Conservation (phyloP, 1,284 basidiomycete genomes). For the Bjerkandera adusta region DNA sequence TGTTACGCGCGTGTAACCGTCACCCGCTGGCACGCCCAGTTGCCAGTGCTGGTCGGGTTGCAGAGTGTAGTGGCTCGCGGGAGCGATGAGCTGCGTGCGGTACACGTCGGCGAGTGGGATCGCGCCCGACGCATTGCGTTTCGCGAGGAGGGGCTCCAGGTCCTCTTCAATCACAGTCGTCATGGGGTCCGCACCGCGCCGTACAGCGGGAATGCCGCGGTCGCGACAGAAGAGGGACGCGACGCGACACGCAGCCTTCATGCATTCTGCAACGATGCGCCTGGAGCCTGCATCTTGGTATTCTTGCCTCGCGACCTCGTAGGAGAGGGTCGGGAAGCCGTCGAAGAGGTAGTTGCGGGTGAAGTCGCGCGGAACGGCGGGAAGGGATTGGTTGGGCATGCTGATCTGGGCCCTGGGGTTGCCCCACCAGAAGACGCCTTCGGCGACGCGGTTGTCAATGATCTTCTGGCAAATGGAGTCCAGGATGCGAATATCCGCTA, state of each 20-base stretch:
- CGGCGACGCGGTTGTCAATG: not conserved
- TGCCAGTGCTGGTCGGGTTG: conserved; percentile 65
- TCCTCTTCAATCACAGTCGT: conserved; percentile 21
- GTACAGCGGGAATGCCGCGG: conserved; percentile 62
- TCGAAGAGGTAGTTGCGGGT: conserved; percentile 36
- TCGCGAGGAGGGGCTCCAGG: conserved; percentile 24
- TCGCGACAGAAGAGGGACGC: conserved; percentile 75
- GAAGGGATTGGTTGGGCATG: conserved; percentile 19
- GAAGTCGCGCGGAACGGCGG: conserved; percentile 19
- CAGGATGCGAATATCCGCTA: conserved; percentile 6
- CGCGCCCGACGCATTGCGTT: conserved; percentile 41
- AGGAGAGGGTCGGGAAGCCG: conserved; percentile 59
- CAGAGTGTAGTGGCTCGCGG: conserved; percentile 44
- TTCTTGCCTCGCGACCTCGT: conserved; percentile 34
- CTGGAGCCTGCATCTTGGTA: conserved; percentile 41
- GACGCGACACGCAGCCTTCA: conserved; percentile 80
- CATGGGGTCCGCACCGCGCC: conserved; percentile 43
- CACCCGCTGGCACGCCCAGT: conserved; percentile 67
- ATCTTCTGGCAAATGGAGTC: conserved; percentile 11
- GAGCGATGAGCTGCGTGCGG: conserved; percentile 32
- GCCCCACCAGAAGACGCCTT: not conserved
- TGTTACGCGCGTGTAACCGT: conserved; percentile 84
- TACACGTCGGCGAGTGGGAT: conserved; percentile 38
- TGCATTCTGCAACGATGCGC: conserved; percentile 74
- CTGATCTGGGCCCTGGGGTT: conserved; percentile 6